A percentile compares a stretch with the other conserved stretches of the same genome.
Conservation (phyloP, 1,284 basidiomycete genomes). For the Ustilago tritici region DNA sequence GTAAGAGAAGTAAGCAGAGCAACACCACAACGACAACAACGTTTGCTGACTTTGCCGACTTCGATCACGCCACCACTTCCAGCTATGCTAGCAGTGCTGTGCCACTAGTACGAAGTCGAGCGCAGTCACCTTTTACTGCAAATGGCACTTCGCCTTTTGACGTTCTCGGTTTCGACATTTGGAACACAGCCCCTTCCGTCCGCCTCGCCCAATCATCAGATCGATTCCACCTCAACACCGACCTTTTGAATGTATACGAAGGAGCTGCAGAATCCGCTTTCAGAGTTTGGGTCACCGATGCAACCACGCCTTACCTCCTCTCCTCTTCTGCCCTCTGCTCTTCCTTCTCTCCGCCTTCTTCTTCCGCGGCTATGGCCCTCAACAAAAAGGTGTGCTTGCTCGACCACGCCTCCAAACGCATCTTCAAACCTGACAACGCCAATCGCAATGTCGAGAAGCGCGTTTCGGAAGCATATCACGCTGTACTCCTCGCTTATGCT, state of each 20-base stretch:
- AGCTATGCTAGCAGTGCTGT: not conserved
- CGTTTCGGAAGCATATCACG: conserved; percentile 40
- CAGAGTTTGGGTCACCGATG: conserved; percentile 42
- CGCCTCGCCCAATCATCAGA: conserved; percentile 29
- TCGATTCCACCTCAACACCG: conserved; percentile 34
- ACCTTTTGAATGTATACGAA: conserved; percentile 42
- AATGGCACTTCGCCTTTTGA: conserved; percentile 23
- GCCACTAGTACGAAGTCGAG: conserved; percentile 25
- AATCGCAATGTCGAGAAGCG: conserved; percentile 38
- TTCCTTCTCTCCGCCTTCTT: conserved; percentile 12
- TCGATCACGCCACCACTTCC: conserved; percentile 13
- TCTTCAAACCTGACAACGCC: conserved; percentile 31
- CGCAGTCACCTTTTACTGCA: conserved; percentile 33
- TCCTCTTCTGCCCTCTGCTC: conserved; percentile 20
- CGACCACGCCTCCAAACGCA: conserved; percentile 37
- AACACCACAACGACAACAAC: not conserved
- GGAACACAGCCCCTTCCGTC: conserved; percentile 34
- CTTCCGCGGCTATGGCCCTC: conserved; percentile 30
- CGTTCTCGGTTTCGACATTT: conserved; percentile 44
- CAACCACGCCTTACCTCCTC: conserved; percentile 35
- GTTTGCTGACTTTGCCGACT: conserved; percentile 15
- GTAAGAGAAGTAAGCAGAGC: conserved; percentile 20
- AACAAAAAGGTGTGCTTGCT: conserved; percentile 43
- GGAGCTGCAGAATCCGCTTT: conserved; percentile 43
- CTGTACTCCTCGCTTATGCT: conserved; percentile 41